Conservation (phyloP, 2,329 filamentous ascomycete genomes). For the Aspergillus sp. region DNA sequence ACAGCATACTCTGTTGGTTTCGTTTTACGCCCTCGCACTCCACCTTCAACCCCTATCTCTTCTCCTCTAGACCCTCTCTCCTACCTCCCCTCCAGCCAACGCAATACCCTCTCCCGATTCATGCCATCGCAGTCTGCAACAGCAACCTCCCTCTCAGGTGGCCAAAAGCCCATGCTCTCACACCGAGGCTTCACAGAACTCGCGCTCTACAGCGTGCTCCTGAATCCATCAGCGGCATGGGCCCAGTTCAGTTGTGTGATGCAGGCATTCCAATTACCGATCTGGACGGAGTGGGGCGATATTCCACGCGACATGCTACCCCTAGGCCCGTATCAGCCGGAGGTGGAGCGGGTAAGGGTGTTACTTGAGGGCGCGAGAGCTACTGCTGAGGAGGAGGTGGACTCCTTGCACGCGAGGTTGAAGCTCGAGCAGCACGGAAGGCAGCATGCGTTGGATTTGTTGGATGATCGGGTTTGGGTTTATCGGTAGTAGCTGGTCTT, state of each 20-base stretch:
- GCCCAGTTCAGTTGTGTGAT: slow-evolving; percentile 6
- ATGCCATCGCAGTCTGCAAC: neutral
- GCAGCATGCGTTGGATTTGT: slow-evolving; percentile 8
- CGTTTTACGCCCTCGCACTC: slow-evolving; percentile 8
- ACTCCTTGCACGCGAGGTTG: slow-evolving; percentile 3
- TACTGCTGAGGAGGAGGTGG: slow-evolving; percentile 2
- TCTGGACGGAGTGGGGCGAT: slow-evolving; percentile 7
- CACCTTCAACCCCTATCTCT: neutral
- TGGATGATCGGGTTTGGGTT: slow-evolving; percentile 12
- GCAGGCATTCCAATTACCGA: neutral
- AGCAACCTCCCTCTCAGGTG: slow-evolving; percentile 1
- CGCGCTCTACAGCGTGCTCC: neutral
- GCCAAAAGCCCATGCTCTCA: slow-evolving; percentile 7
- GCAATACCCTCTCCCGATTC: neutral
- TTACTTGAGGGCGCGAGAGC: slow-evolving; percentile 5
- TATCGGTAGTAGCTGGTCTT: slow-evolving; percentile 2
- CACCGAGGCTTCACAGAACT: neutral
- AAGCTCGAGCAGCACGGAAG: slow-evolving; percentile 2
- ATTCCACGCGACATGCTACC: slow-evolving; percentile 9
- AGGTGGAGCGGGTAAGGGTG: slow-evolving; percentile 8
- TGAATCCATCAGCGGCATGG: slow-evolving; percentile 5
- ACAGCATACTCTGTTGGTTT: slow-evolving; percentile 11
- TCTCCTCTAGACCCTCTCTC: neutral
- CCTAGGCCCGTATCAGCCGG: slow-evolving; percentile 9
- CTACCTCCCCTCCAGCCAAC: neutral